Evolutionary conservation across 768 basidiomycete genomes (phyloP).

Genomic region (Tricholoma matsutake): DNA sequence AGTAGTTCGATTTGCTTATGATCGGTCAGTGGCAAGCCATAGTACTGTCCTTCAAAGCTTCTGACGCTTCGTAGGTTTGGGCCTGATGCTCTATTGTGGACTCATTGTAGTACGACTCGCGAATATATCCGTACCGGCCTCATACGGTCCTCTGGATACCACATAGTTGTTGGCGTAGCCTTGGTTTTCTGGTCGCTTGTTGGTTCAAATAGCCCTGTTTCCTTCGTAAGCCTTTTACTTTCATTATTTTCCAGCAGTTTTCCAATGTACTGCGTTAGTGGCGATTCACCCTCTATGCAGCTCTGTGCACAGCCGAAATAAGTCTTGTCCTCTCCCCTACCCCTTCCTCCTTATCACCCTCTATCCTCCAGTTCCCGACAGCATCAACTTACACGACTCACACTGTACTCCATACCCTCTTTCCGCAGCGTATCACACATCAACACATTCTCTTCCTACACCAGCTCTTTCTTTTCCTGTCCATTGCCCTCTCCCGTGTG

Average conservation of each 20-base stretch:
- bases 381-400: conserved; percentile 23
- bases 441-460: conserved; percentile 80
- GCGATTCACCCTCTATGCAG: conserved; percentile 73
- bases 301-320: conserved; percentile 60
- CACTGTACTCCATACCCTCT: conserved; percentile 30
- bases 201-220: conserved; percentile 54
- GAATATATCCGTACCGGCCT: conserved; percentile 73
- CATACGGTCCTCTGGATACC: conserved; percentile 58
- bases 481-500: conserved; percentile 68
- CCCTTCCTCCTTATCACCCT: conserved; percentile 25
- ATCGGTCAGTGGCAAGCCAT: conserved; percentile 49
- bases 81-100: conserved; percentile 67
- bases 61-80: conserved; percentile 60
- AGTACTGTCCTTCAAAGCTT: background rate
- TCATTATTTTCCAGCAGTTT: conserved; percentile 16
- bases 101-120: conserved; percentile 58
- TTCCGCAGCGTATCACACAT: conserved; percentile 66
- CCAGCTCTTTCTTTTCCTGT: conserved; percentile 71
- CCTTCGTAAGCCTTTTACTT: conserved; percentile 53
- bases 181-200: conserved; percentile 65
- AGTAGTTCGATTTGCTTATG: conserved; percentile 78
- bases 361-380: conserved; percentile 9
- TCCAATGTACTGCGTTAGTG: conserved; percentile 46
- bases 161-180: conserved; percentile 54
- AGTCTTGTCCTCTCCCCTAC: conserved; percentile 62